Base-by-base conservation (phyloP, 352 stramenopile species). In the Discostella stelligera region DNA sequence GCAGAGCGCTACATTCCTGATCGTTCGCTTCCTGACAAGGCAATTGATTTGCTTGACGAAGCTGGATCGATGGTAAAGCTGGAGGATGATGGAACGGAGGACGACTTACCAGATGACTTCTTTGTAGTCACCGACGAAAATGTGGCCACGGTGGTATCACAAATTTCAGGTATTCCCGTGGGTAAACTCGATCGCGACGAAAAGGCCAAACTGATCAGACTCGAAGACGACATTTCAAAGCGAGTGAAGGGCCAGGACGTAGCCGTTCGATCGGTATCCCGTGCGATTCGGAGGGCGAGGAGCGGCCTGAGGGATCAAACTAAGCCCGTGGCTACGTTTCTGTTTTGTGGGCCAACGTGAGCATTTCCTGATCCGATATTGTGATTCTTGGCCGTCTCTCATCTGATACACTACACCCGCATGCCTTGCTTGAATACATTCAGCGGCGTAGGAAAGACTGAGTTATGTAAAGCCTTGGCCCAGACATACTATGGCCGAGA, bases 21-120 rank as follows among this genome's bases (percentile, higher is more conserved):
- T 77, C 86, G 95, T 27, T 98, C 97, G 85, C 90, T 98, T 75
- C 95, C 95, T 0, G 95, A 98, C 72, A 98, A 98, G 66, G 95
- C 94, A 11, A 98, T 98, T 74, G 96, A 98, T 79, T 82, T 98
- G 25, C 94, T 98, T 71, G 96, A 98, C 67, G 96, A 98, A 78
- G 94, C 95, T 16, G 94, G 93, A 20, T 89, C 84, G 37, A 91
- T 90, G 80, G 79, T 90, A n/a, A 94, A 88, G 74, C 88, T 92
- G 30, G 87, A 93, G 65, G 71, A 89, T 70, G 82, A 44, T 72
- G 86, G 79, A 61, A 64, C 70, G 32, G 8, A 77, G 16, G 59
- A 66, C 16, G 60, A 71, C 20, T 77, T 82, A 21, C 62, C 69
- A 8, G 73, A 80, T 58, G 77, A 86, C 60, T 86, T 89, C 37